phyloP scores from a whole-genome alignment of 2,329 filamentous ascomycete species.

The Uncinocarpus reesii region DNA sequence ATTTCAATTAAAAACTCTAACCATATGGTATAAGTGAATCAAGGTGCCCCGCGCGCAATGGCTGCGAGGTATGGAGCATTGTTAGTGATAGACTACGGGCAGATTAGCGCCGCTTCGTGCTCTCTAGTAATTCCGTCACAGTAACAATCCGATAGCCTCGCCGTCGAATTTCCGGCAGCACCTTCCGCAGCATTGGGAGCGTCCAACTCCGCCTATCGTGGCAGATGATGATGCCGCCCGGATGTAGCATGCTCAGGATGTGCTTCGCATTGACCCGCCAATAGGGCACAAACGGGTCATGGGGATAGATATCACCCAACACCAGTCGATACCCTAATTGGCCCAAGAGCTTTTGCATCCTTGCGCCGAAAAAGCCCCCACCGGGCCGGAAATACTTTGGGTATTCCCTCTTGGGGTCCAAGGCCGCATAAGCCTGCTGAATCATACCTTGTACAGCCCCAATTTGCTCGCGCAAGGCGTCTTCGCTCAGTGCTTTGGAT shows the following conservation, averaged over 20 bases:
- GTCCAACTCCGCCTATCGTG: conserved; percentile 82
- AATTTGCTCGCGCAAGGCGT: conserved; percentile 54
- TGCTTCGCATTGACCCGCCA: conserved; percentile 63
- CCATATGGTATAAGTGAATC: too few species aligned
- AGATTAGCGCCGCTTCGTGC: background rate
- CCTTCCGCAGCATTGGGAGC: conserved; percentile 60
- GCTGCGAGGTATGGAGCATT: background rate
- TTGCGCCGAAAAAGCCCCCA: conserved; percentile 66
- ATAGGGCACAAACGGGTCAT: conserved; percentile 74
- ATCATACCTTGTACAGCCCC: conserved; percentile 53
- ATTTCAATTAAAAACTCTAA: too few species aligned
- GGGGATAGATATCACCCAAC: conserved; percentile 78
- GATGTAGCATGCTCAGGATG: conserved; percentile 66
- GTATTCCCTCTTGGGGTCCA: conserved; percentile 26
- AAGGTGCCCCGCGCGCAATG: background rate
- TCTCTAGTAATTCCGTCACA: conserved; percentile 54
- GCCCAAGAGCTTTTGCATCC: conserved; percentile 54
- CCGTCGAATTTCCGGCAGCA: conserved; percentile 60
- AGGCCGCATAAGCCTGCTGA: conserved; percentile 43
- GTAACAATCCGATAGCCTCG: conserved; percentile 63
- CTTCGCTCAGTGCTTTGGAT: conserved; percentile 50
- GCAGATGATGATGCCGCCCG: conserved; percentile 72
- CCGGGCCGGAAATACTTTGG: conserved; percentile 70
- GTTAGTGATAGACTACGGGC: background rate
- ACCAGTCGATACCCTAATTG: conserved; percentile 60